These are phyloP conservation scores for Globisporangium emineosum DNA, from an alignment of 352 stramenopile genomes.

Conservation along the genomic window DNA sequence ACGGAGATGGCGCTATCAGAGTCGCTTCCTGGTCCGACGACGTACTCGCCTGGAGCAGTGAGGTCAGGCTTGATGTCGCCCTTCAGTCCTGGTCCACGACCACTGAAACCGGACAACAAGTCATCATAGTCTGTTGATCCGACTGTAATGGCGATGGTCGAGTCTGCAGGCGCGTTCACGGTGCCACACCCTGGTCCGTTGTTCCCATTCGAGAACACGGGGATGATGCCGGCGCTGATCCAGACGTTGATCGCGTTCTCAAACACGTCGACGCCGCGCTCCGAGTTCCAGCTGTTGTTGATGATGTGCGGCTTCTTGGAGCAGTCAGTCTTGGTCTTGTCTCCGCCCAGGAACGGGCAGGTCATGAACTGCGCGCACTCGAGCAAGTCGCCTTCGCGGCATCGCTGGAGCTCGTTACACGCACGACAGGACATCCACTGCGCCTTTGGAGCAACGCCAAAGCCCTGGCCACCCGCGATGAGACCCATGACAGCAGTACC, in stretches of 20 bases:
- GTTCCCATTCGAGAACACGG: constrained; percentile 53
- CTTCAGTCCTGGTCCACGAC: constrained; percentile 32
- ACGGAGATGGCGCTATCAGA: constrained; percentile 11
- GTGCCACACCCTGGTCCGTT: constrained; percentile 37
- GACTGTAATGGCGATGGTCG: constrained; percentile 36
- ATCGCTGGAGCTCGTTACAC: constrained; percentile 27
- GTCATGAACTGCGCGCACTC: constrained; percentile 45
- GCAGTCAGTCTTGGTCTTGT: constrained; percentile 30
- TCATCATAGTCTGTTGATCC: constrained; percentile 41
- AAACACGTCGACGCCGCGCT: constrained; percentile 22
- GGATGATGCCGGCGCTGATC: constrained; percentile 49
- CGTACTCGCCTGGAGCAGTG: constrained; percentile 27
- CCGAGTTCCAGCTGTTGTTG: constrained; percentile 65
- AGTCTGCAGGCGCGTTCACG: constrained; percentile 35
- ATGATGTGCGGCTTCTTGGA: constrained; percentile 50
- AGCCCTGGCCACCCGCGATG: constrained; percentile 21
- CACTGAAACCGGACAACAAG: constrained; percentile 27
- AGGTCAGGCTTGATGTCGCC: constrained; percentile 45
- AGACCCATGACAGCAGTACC: constrained; percentile 38
- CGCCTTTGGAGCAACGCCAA: constrained; percentile 35
- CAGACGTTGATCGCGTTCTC: constrained; percentile 40
- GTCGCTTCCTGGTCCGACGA: constrained; percentile 22
- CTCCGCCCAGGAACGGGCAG: constrained; percentile 28
- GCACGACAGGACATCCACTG: constrained; percentile 46
- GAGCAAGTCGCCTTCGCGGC: constrained; percentile 34